Base-by-base conservation (phyloP, 2,329 filamentous ascomycete species). In the Penicillium sp. region DNA sequence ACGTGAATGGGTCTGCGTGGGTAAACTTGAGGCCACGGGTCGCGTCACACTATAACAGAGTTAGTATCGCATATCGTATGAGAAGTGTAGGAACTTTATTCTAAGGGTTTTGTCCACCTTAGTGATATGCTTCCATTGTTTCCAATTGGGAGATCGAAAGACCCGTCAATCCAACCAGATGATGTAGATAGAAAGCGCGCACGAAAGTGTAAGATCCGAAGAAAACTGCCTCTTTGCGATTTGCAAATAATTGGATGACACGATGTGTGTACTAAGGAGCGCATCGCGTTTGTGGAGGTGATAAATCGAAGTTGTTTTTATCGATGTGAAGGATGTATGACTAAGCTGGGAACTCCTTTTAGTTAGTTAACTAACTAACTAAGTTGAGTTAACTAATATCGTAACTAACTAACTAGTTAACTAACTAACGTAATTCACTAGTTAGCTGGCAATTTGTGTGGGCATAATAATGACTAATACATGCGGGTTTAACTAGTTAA, bases 51-150 rank as follows among this genome's bases (percentile, higher is more conserved):
- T 75, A 44, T 4, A 15, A 10, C 30, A 30, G 0, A 26, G 15
- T 65, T 47, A 68, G 61, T 22, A 38, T 53, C 2, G 1, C 1
- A 30, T 5, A 24, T 47, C 1, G 1, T 8, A 17, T 35, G 12
- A 8, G 15, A 3, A 1, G 6, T 19, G 26, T 10, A 19, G 22
- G 5, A 28, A 47, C 17, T 38, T 2, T 2, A 38, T 26, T n/a
- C n/a, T 24, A 10, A 9, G 35, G 19, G 19, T n/a, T 15, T 4
- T 50, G 37, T 54, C 8, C 63, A 76, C 75, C 61, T 70, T 15
- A 77, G 42, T 4, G 65, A 66, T 15, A 77, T 64, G 47, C 60
- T 50, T 22, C 75, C 74, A 64, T 70, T 72, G 45, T 69, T 70
- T 17, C 75, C 73, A 51, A 76, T 61, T 1, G 71, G 70, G 13